Conservation (phyloP, 1,139 yeast genomes). For the Lodderomyces parapsilosis region DNA sequence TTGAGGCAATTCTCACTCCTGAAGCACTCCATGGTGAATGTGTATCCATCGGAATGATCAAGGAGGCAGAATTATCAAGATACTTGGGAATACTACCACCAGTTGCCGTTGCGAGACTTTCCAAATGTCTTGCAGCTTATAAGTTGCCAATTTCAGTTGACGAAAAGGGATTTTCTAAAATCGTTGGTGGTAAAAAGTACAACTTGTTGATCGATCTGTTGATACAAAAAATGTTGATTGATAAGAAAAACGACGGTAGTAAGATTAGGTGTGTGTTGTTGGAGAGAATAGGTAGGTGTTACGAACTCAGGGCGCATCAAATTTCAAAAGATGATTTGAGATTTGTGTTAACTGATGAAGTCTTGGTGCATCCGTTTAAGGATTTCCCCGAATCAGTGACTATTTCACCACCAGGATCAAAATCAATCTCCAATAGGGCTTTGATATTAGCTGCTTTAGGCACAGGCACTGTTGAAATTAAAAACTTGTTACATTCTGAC, state of each 20-base stretch:
- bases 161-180: slow-evolving; percentile 64
- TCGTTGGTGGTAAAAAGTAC: slow-evolving; percentile 60
- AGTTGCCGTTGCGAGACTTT: slow-evolving; percentile 87
- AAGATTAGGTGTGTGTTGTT: slow-evolving; percentile 84
- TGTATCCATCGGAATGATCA: slow-evolving; percentile 90
- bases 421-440: slow-evolving; percentile 95
- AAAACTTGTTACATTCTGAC: slow-evolving; percentile 87
- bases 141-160: slow-evolving; percentile 79
- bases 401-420: slow-evolving; percentile 92
- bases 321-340: slow-evolving; percentile 79
- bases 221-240: slow-evolving; percentile 86
- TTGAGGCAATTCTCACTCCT: slow-evolving; percentile 94
- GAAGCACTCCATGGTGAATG: slow-evolving; percentile 98
- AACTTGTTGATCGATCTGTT: slow-evolving; percentile 71
- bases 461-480: slow-evolving; percentile 76
- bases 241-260: slow-evolving; percentile 92
- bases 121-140: slow-evolving; percentile 80
- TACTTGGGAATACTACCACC: slow-evolving; percentile 86
- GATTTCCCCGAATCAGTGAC: slow-evolving; percentile 41
- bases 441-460: slow-evolving; percentile 90
- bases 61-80: slow-evolving; percentile 92
- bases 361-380: slow-evolving; percentile 59
- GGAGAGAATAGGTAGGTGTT: slow-evolving; percentile 83
- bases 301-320: slow-evolving; percentile 83
- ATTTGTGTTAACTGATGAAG: slow-evolving; percentile 82